Evolutionary conservation across 192 early-diverging fungal species (phyloP).

Genomic region (Phycomyces nitens): DNA sequence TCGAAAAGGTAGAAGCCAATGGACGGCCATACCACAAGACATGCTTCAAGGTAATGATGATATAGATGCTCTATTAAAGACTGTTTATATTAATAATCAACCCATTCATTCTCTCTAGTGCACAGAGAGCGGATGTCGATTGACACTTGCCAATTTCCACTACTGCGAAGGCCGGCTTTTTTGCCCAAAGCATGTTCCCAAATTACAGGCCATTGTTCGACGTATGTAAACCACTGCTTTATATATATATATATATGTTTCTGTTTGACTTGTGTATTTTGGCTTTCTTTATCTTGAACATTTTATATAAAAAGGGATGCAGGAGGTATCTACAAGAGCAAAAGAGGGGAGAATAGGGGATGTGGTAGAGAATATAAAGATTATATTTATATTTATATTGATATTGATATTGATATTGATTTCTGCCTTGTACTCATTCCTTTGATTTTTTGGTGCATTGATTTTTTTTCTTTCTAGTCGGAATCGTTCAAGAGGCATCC

Average conservation of each 20-base stretch:
- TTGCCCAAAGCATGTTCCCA: slow-evolving; percentile 28
- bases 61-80: not conserved
- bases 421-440: too few relatives aligned
- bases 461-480: too few relatives aligned
- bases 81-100: not conserved
- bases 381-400: too few relatives aligned
- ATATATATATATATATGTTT: not conserved
- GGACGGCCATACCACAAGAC: slow-evolving; percentile 14
- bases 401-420: too few relatives aligned
- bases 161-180: slow-evolving; percentile 5
- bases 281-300: too few relatives aligned
- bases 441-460: too few relatives aligned
- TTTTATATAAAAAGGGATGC: too few relatives aligned
- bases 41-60: slow-evolving; percentile 17
- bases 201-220: slow-evolving; percentile 14
- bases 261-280: too few relatives aligned
- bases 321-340: too few relatives aligned
- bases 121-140: slow-evolving; percentile 20
- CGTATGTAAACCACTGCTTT: not conserved
- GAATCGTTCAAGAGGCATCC: too few relatives aligned
- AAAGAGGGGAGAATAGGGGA: too few relatives aligned
- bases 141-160: slow-evolving; percentile 25
- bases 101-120: slow-evolving; percentile 7
- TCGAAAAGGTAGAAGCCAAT: slow-evolving; percentile 24
- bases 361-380: too few relatives aligned